These are phyloP conservation scores for Symbiodinium natans DNA, from an alignment of 73 alveolate species.

Conservation along the genomic window DNA sequence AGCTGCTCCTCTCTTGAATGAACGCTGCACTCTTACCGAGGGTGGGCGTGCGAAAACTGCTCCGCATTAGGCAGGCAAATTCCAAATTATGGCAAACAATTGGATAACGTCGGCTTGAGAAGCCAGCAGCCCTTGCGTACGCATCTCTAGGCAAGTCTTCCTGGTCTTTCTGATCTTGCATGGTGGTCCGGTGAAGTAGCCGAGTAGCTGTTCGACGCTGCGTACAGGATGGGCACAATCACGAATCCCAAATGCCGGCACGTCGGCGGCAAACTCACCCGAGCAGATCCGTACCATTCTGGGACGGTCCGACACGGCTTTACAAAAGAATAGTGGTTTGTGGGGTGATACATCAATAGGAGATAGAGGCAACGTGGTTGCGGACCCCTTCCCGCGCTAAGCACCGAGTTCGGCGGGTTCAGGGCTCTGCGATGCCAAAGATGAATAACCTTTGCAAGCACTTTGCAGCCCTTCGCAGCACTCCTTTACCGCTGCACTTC, in stretches of 20 bases:
- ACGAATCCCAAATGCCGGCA: not conserved
- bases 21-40: not conserved
- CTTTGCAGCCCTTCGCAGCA: not conserved
- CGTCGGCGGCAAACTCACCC: conserved; percentile 13
- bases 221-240: not conserved
- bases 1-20: not conserved
- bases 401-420: not conserved
- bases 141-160: not conserved
- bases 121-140: not conserved
- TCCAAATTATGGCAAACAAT: not conserved
- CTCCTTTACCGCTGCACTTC: not conserved
- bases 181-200: not conserved
- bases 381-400: too few relatives aligned
- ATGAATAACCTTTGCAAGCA: not conserved
- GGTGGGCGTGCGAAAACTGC: not conserved
- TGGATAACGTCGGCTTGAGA: not conserved
- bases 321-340: not conserved
- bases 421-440: not conserved
- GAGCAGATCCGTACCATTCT: not conserved
- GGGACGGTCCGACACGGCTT: not conserved
- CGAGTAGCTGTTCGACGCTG: too few relatives aligned
- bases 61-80: not conserved
- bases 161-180: too few relatives aligned
- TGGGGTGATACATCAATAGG: too few relatives aligned
- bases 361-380: too few relatives aligned